Evolutionary conservation across 1,139 yeast species (phyloP).

Genomic region (Meyerozyma elateridarum): DNA sequence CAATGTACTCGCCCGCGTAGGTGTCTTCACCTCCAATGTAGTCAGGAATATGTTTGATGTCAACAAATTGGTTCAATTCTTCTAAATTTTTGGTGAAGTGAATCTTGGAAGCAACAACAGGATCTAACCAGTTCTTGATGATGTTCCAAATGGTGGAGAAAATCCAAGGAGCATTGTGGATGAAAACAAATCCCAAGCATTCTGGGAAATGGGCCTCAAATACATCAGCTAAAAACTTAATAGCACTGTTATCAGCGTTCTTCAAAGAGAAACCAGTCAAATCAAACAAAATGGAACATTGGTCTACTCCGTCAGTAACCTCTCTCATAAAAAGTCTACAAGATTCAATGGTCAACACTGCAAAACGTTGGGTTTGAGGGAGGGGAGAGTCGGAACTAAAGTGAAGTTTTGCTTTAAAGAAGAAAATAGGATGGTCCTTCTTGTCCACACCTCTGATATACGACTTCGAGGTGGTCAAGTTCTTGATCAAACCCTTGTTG

Average conservation of each 20-base stretch:
- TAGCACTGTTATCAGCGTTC: conserved; percentile 41
- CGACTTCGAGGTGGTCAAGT: conserved; percentile 35
- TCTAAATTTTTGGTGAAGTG: conserved; percentile 37
- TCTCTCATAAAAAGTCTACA: conserved; percentile 34
- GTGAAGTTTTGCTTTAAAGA: conserved; percentile 39
- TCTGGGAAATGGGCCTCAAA: conserved; percentile 50
- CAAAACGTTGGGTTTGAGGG: conserved; percentile 36
- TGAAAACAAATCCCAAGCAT: conserved; percentile 35
- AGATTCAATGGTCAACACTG: conserved; percentile 38
- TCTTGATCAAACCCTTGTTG: conserved; percentile 34
- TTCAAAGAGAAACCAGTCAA: conserved; percentile 44
- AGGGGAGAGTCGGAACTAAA: conserved; percentile 36
- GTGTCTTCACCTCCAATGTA: conserved; percentile 38
- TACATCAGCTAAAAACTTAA: conserved; percentile 41
- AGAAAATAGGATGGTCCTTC: conserved; percentile 33
- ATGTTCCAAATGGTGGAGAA: conserved; percentile 45
- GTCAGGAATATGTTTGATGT: conserved; percentile 31
- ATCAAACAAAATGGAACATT: conserved; percentile 39
- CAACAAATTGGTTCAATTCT: conserved; percentile 31
- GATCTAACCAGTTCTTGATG: conserved; percentile 44
- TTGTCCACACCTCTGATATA: conserved; percentile 38
- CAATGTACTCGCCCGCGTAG: conserved; percentile 23
- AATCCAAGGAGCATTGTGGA: conserved; percentile 49
- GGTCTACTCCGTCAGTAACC: conserved; percentile 31
- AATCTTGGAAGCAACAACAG: conserved; percentile 42